phyloP scores from a whole-genome alignment of 192 early-diverging fungal species.

The Rhizophagus sp. region DNA sequence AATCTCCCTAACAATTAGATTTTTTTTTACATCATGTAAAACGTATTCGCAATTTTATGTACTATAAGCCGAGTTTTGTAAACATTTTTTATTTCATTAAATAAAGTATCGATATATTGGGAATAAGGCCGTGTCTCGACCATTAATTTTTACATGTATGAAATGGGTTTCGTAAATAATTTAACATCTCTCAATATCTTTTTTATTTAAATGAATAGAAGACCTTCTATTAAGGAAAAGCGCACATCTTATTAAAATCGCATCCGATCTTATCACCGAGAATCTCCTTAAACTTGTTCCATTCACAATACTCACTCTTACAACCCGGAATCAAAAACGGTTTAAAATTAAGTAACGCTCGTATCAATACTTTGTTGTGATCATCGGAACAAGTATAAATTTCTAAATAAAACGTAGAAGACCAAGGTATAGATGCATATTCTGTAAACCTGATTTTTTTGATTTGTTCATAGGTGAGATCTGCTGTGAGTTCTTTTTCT shows the following conservation, averaged over 20 bases:
- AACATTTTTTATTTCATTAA: no score
- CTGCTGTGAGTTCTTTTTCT: background rate
- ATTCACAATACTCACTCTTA: conserved; percentile 13
- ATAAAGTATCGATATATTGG: no score
- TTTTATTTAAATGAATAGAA: background rate
- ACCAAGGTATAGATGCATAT: background rate
- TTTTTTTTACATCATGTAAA: no score
- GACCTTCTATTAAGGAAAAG: background rate
- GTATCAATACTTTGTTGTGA: background rate
- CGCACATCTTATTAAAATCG: background rate
- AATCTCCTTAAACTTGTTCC: background rate
- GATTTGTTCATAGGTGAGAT: conserved; percentile 4
- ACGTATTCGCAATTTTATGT: no score
- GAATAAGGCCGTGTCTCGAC: no score
- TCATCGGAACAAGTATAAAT: background rate
- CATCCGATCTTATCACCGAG: background rate
- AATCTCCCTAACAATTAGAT: no score
- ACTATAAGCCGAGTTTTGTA: no score
- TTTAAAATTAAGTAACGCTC: conserved; percentile 1
- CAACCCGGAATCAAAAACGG: conserved; percentile 7
- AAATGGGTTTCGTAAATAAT: no score
- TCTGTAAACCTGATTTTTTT: background rate
- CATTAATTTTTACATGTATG: no score
- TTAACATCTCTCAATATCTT: no score
- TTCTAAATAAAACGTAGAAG: conserved; percentile 10